Conservation (phyloP, 768 basidiomycete genomes). For the Cyclocybe aegerita region DNA sequence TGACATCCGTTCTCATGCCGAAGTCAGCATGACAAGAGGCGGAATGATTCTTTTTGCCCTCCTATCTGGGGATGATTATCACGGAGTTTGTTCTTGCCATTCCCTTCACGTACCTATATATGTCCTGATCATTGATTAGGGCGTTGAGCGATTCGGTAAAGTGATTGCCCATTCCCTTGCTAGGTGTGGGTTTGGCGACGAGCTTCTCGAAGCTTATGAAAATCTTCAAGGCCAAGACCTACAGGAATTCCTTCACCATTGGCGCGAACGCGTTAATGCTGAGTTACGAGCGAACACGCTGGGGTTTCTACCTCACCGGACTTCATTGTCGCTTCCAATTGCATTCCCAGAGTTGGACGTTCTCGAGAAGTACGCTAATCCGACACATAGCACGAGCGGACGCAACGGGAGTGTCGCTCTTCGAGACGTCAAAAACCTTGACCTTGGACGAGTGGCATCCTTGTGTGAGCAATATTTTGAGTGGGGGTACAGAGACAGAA, state of each 20-base stretch:
- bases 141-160: slow-evolving; percentile 47
- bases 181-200: slow-evolving; percentile 60
- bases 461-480: slow-evolving; percentile 68
- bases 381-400: slow-evolving; percentile 10
- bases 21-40: slow-evolving; percentile 59
- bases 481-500: slow-evolving; percentile 65
- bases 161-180: slow-evolving; percentile 62
- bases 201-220: slow-evolving; percentile 45
- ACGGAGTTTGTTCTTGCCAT: slow-evolving; percentile 21
- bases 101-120: slow-evolving; percentile 28
- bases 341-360: slow-evolving; percentile 58
- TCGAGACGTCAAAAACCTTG: slow-evolving; percentile 39
- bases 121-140: slow-evolving; percentile 9
- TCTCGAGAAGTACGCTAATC: slow-evolving; percentile 52
- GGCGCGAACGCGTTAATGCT: slow-evolving; percentile 45
- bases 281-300: slow-evolving; percentile 52
- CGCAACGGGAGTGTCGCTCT: slow-evolving; percentile 16
- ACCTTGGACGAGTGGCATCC: slow-evolving; percentile 51
- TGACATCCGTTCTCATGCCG: slow-evolving; percentile 47
- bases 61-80: slow-evolving; percentile 72
- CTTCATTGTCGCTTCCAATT: slow-evolving; percentile 43
- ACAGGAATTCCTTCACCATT: slow-evolving; percentile 42
- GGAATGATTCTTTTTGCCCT: slow-evolving; percentile 68
- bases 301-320: slow-evolving; percentile 46
- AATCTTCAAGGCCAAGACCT: slow-evolving; percentile 30